Percentiles rank a stretch among this genome's conserved stretches.
Conservation (phyloP, 805 yeast species). For the Yamadazyma laniorum region DNA sequence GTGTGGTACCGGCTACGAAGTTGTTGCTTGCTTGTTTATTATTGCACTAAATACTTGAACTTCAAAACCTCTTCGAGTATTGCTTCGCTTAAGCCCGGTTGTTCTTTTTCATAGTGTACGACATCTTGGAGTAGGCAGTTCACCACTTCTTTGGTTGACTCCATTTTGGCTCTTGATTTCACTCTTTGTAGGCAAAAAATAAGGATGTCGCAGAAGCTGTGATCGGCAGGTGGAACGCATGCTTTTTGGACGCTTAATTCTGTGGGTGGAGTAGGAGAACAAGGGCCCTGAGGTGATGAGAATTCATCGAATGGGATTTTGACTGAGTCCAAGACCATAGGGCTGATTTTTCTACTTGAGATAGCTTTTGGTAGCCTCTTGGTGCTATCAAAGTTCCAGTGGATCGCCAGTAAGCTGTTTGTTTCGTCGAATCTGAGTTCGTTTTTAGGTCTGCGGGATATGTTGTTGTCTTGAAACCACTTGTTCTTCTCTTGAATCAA, state of each 20-base stretch:
- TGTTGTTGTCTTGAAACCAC: constrained; percentile 27
- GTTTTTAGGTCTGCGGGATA: constrained; percentile 8
- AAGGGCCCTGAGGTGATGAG: neutral
- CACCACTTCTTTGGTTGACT: constrained; percentile 47
- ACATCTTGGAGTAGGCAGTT: constrained; percentile 40
- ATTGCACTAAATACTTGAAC: neutral
- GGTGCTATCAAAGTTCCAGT: constrained; percentile 16
- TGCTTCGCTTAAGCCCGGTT: constrained; percentile 67
- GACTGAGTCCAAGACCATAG: constrained; percentile 1
- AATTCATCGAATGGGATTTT: neutral
- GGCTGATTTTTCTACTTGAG: neutral
- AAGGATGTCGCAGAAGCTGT: neutral
- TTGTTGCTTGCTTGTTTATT: neutral
- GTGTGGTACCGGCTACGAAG: neutral
- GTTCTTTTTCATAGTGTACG: constrained; percentile 44
- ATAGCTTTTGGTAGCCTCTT: neutral
- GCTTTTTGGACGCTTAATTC: too few species aligned
- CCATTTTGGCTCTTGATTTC: constrained; percentile 50
- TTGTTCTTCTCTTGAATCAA: constrained; percentile 43
- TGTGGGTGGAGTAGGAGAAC: too few species aligned
- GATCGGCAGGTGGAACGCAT: too few species aligned
- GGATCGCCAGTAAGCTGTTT: constrained; percentile 4
- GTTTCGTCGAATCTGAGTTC: constrained; percentile 6
- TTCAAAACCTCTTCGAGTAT: constrained; percentile 57
- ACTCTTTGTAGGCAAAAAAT: constrained; percentile 28